Base-by-base conservation (phyloP, 2,329 filamentous ascomycete genomes). In the Trichoderma aggressivum region DNA sequence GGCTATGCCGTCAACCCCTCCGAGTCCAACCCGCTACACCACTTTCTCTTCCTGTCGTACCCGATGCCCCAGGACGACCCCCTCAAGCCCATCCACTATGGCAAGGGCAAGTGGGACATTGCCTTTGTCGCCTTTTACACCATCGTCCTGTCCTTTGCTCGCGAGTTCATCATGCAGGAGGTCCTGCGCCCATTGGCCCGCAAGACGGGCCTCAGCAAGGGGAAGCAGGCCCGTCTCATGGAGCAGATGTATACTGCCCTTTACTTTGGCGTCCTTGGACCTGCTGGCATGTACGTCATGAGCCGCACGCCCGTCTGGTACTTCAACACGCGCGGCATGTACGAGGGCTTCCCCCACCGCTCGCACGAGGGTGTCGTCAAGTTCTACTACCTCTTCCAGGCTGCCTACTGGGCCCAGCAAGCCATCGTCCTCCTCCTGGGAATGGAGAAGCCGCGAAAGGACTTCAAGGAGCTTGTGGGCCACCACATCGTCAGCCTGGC, bases 161-260 rank as follows among this genome's bases (percentile, higher is more conserved):
- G 94, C 79, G 94, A 98, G 81, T 97, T 97, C 81, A 87, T 97
- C 82, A 98, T 97, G 94, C 94, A 97, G 83, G 91, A 94, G 77
- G 77, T 97, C 64, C 89, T 98, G 71, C 89, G 91, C 14, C 94
- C 94, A 0, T 84, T 94, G 73, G 93, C 94, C 7, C 85, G 89
- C 56, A 86, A 84, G 75, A 89, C 85, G 69, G 92, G 93, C 18
- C 89, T 98, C 78, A 89, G 88, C 73, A 88, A 90, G 70, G 89
- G 87, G 74, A 98, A 97, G 84, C 94, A 96, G 78, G 88, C 91
- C 18, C 91, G 94, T 39, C 98, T 97, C 86, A 96, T 97, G 93
- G 94, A 98, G 82, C 94, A 98, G 83, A 89, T 92, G 78, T 98
- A 98, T 83, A 97, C 94, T 1, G 94, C 94, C 30, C 84, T 97